Percentiles rank a stretch among this genome's conserved stretches.
phyloP scores from a whole-genome alignment of 2,329 filamentous ascomycete genomes.

The Kalmusia sp. region DNA sequence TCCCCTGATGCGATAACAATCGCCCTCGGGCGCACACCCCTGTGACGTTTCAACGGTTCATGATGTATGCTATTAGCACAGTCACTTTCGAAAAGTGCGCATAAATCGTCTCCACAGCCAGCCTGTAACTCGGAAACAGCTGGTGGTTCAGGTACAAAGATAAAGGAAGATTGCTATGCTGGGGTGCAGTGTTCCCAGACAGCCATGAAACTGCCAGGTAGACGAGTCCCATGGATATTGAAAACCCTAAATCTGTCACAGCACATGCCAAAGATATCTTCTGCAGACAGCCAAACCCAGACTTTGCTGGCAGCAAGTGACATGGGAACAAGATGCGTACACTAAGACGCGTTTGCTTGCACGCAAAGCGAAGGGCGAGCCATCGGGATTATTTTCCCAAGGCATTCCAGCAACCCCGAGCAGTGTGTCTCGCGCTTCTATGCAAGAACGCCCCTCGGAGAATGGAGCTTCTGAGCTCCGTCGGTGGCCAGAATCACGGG shows the following conservation, averaged over 20 bases:
- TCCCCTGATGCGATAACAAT: neutral
- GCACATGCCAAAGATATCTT: neutral
- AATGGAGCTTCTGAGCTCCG: slow-evolving; percentile 1
- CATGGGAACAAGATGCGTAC: neutral
- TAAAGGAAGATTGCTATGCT: neutral
- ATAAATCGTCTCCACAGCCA: neutral
- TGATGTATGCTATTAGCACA: no score
- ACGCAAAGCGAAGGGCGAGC: neutral
- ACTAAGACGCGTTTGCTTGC: neutral
- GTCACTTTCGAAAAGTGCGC: neutral
- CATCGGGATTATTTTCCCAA: neutral
- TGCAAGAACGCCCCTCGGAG: neutral
- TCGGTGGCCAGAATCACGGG: neutral
- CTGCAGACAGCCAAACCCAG: neutral
- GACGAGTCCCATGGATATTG: neutral
- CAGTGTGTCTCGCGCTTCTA: slow-evolving; percentile 6
- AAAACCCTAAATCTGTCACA: neutral
- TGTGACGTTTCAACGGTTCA: no score
- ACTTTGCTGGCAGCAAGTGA: neutral
- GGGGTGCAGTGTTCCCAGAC: neutral
- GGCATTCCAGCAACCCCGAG: neutral
- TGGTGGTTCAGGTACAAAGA: slow-evolving; percentile 1
- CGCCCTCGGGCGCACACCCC: no score
- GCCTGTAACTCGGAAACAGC: neutral
- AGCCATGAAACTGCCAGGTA: neutral